Percentiles rank a stretch among this genome's conserved stretches.
Evolutionary conservation across 768 basidiomycete species (phyloP).

Genomic region (Suillus spraguei): DNA sequence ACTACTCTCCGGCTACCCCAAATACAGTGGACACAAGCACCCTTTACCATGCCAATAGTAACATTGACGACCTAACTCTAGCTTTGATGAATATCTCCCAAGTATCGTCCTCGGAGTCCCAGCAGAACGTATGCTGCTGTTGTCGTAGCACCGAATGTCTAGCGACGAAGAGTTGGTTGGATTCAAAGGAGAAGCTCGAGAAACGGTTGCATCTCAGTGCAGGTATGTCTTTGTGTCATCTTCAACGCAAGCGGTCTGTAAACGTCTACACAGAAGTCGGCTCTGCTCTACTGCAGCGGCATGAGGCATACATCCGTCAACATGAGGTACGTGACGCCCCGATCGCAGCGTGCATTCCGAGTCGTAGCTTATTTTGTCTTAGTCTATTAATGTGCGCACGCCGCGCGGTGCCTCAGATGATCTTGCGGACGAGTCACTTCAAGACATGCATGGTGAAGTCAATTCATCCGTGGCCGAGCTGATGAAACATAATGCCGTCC

Average conservation of each 20-base stretch:
- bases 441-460: constrained; percentile 25
- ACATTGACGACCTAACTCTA: constrained; percentile 78
- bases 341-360: constrained; percentile 10
- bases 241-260: constrained; percentile 1
- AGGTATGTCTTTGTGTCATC: constrained; percentile 53
- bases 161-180: constrained; percentile 61
- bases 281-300: constrained; percentile 81
- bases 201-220: constrained; percentile 81
- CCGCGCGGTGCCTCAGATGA: constrained; percentile 20
- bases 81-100: constrained; percentile 75
- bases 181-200: constrained; percentile 71
- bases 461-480: constrained; percentile 38
- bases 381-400: constrained; percentile 19
- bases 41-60: constrained; percentile 54
- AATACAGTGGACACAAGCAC: constrained; percentile 54
- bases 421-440: constrained; percentile 11
- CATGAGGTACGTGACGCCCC: constrained; percentile 53
- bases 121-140: constrained; percentile 56
- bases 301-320: constrained; percentile 82
- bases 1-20: constrained; percentile 46
- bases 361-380: constrained; percentile 17
- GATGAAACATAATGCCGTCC: constrained; percentile 57
- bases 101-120: constrained; percentile 72
- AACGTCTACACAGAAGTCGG: constrained; percentile 68
- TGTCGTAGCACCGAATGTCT: constrained; percentile 70